Percentiles rank a stretch among this genome's conserved stretches.
These are phyloP conservation scores for Zygosaccharomyces sapae DNA, from an alignment of 1,139 yeast genomes.

Conservation along the genomic window DNA sequence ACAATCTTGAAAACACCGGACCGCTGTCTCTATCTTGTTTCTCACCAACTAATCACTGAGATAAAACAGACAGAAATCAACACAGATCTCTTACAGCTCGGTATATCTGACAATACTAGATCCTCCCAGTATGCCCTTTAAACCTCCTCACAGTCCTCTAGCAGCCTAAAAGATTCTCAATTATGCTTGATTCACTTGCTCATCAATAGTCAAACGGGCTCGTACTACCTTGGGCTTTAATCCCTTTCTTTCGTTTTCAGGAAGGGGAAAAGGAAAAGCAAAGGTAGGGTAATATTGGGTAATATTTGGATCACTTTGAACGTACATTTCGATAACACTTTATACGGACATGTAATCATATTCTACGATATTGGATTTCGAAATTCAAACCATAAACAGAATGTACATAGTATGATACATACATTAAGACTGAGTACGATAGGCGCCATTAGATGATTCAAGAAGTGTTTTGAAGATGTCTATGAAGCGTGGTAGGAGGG, in stretches of 20 bases:
- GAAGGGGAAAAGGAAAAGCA: background rate
- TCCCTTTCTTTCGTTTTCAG: constrained; percentile 3
- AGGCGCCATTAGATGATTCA: background rate
- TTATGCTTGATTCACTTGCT: background rate
- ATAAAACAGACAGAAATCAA: background rate
- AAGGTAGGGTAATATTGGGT: background rate
- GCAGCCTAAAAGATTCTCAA: constrained; percentile 1
- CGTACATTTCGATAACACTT: no score
- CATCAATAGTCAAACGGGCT: background rate
- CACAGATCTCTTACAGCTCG: background rate
- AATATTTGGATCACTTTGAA: no score
- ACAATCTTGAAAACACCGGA: background rate
- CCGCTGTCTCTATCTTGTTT: background rate
- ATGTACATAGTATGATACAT: background rate
- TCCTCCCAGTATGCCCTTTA: background rate
- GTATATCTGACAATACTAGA: background rate
- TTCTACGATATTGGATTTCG: background rate
- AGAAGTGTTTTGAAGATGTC: background rate
- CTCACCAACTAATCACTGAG: constrained; percentile 1
- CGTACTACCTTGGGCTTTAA: background rate
- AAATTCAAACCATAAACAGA: background rate
- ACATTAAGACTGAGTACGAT: background rate
- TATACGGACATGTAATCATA: background rate
- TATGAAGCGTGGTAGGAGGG: constrained; percentile 7
- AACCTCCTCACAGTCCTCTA: constrained; percentile 3